Percentiles rank a stretch among this genome's conserved stretches.
Evolutionary conservation across 2,329 filamentous ascomycete species (phyloP).

Genomic region (Fusarium palustre): DNA sequence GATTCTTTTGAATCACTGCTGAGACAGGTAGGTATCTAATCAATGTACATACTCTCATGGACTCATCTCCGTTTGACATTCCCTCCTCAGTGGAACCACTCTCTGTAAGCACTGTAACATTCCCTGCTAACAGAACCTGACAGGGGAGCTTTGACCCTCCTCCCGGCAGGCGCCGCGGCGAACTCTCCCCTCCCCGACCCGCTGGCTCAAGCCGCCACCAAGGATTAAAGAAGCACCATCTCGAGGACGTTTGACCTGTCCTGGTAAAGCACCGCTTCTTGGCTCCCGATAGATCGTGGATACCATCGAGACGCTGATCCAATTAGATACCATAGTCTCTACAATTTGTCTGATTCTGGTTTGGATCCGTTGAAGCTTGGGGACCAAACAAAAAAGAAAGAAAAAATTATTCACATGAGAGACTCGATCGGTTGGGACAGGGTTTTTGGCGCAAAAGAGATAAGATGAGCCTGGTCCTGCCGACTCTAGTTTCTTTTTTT

Average conservation of each 20-base stretch:
- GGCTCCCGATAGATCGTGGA: conserved; percentile 38
- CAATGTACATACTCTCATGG: background rate
- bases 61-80: background rate
- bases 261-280: conserved; percentile 31
- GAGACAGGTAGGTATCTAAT: too few relatives aligned
- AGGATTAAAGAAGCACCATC: conserved; percentile 18
- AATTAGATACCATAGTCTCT: conserved; percentile 24
- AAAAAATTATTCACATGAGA: conserved; percentile 43
- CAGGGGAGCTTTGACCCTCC: conserved; percentile 26
- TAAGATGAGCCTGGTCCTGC: conserved; percentile 19
- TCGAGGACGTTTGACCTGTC: conserved; percentile 32
- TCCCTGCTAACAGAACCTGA: background rate
- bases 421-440: conserved; percentile 6
- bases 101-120: conserved; percentile 39
- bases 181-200: conserved; percentile 21
- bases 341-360: conserved; percentile 30
- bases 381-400: background rate
- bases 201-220: conserved; percentile 25
- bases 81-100: background rate
- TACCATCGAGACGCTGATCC: conserved; percentile 7
- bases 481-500: background rate
- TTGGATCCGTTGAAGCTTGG: conserved; percentile 2
- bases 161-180: conserved; percentile 20
- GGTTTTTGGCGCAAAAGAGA: conserved; percentile 13
- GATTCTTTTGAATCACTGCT: background rate